Evolutionary conservation across 768 basidiomycete genomes (phyloP).

Genomic region (Amanita fuliginea): DNA sequence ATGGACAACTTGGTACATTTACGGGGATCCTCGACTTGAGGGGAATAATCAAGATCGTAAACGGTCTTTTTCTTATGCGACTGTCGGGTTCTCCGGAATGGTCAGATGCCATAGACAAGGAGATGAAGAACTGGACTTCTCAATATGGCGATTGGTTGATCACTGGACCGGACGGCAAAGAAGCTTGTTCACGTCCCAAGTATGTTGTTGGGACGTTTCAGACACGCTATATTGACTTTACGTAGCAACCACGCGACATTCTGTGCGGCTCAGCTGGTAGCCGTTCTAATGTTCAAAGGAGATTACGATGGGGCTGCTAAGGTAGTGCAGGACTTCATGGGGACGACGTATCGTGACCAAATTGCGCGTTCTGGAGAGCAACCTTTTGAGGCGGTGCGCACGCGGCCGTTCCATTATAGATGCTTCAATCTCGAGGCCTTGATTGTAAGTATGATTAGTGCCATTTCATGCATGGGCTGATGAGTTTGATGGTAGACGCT

Average conservation of each 20-base stretch:
- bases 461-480: neutral
- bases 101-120: slow-evolving; percentile 38
- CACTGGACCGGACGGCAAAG: slow-evolving; percentile 32
- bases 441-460: slow-evolving; percentile 32
- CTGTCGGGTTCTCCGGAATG: slow-evolving; percentile 36
- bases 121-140: slow-evolving; percentile 38
- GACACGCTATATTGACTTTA: neutral
- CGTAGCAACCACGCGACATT: slow-evolving; percentile 58
- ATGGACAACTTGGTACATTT: slow-evolving; percentile 30
- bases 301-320: slow-evolving; percentile 37
- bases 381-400: slow-evolving; percentile 50
- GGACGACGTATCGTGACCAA: slow-evolving; percentile 35
- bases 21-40: slow-evolving; percentile 52
- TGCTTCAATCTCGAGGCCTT: slow-evolving; percentile 61
- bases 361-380: slow-evolving; percentile 51
- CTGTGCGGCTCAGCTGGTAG: slow-evolving; percentile 47
- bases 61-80: slow-evolving; percentile 41
- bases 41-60: slow-evolving; percentile 43
- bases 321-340: slow-evolving; percentile 39
- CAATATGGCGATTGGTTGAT: slow-evolving; percentile 47
- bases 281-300: slow-evolving; percentile 42
- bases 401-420: slow-evolving; percentile 57
- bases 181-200: slow-evolving; percentile 40
- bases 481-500: slow-evolving; percentile 26
- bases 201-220: slow-evolving; percentile 16